These are phyloP conservation scores for Galerina sulciceps DNA, from an alignment of 768 basidiomycete species.

Conservation along the genomic window DNA sequence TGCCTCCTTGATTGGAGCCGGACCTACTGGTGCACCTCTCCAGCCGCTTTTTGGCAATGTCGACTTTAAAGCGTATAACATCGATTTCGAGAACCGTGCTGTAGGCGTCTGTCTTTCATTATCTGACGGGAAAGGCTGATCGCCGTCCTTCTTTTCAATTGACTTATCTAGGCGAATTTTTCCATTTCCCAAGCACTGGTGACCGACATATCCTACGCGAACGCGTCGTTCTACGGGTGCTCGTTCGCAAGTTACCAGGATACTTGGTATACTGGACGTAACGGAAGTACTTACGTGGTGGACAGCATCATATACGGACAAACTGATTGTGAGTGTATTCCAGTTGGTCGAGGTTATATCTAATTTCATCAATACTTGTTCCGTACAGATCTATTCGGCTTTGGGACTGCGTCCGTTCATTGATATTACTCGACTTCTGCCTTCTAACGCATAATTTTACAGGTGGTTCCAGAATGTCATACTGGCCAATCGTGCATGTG, in stretches of 20 bases:
- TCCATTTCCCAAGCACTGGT: constrained; percentile 65
- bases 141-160: neutral
- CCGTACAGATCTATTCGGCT: constrained; percentile 56
- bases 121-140: neutral
- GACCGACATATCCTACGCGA: constrained; percentile 65
- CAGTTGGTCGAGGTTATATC: neutral
- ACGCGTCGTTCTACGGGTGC: constrained; percentile 70
- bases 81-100: constrained; percentile 70
- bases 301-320: constrained; percentile 68
- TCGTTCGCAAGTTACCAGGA: constrained; percentile 66
- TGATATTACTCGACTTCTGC: neutral
- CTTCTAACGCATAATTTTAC: neutral
- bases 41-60: constrained; percentile 54
- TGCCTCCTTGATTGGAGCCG: constrained; percentile 63
- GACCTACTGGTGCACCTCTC: constrained; percentile 58
- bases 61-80: constrained; percentile 70
- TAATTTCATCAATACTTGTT: neutral
- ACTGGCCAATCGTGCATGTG: constrained; percentile 66
- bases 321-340: constrained; percentile 56
- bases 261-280: constrained; percentile 68
- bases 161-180: constrained; percentile 51
- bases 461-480: constrained; percentile 66
- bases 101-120: constrained; percentile 37
- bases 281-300: constrained; percentile 59
- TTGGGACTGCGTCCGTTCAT: constrained; percentile 56